phyloP scores from a whole-genome alignment of 163 green algal species.

The Scenedesmus sp. region DNA sequence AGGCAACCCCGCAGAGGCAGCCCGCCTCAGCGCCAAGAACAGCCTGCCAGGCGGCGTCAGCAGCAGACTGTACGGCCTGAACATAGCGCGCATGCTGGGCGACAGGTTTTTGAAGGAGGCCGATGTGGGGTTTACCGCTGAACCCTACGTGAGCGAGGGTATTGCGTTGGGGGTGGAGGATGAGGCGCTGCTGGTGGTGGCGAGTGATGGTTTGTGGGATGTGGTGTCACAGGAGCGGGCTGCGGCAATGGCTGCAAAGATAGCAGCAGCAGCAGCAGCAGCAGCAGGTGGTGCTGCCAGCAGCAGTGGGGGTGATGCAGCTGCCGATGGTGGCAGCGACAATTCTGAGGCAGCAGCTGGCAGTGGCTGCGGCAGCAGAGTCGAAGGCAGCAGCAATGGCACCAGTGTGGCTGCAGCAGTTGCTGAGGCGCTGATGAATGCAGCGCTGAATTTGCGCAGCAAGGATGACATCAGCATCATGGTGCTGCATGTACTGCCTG shows the following conservation, averaged over 20 bases:
- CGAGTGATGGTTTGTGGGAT: constrained; percentile 91
- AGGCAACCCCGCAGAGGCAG: constrained; percentile 71
- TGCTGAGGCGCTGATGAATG: constrained; percentile 67
- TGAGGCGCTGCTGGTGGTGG: constrained; percentile 77
- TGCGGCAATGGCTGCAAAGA: constrained; percentile 51
- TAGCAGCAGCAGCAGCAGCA: constrained; percentile 11
- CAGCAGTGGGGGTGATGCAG: background rate
- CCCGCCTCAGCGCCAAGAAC: constrained; percentile 65
- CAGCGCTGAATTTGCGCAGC: constrained; percentile 66
- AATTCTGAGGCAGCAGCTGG: background rate
- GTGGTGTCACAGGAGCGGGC: constrained; percentile 67
- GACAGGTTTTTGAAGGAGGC: constrained; percentile 84
- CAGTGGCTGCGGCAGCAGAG: background rate
- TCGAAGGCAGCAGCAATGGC: background rate
- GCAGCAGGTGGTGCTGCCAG: background rate
- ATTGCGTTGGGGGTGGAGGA: constrained; percentile 37
- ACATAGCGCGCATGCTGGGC: constrained; percentile 86
- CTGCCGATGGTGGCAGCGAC: background rate
- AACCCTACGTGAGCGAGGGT: constrained; percentile 69
- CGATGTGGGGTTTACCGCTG: constrained; percentile 84
- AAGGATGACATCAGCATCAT: constrained; percentile 81
- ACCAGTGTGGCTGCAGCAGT: constrained; percentile 45
- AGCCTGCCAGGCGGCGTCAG: constrained; percentile 39
- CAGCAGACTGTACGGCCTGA: constrained; percentile 85
- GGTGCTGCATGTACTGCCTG: constrained; percentile 61